Evolutionary conservation across 139 green algal genomes (phyloP), one percentile per base, ranked within the genome.

Genomic region (Eudorina sp.): DNA sequence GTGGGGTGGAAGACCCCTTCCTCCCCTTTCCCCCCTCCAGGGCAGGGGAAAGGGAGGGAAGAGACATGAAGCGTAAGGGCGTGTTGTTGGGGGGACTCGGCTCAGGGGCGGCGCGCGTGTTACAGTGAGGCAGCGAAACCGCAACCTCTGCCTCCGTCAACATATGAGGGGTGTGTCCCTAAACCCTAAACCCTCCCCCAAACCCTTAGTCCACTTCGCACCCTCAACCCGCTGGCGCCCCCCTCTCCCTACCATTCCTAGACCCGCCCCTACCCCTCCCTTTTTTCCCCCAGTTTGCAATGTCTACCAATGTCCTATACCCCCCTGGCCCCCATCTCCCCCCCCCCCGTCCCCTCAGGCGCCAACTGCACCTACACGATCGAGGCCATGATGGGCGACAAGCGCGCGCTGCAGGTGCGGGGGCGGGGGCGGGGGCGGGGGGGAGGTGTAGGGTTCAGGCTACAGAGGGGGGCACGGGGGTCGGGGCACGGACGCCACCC

Each of bases 331-430:
- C n/a, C n/a, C n/a, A n/a, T n/a, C 13, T 27, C 27, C 34, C 34
- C 36, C 19, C 34, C 51, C 40, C 40, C 34, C 68, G 21, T 51
- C 38, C 7, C 69, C 40, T 0, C 90, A 84, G 98, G 98, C 0
- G 98, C 98, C 27, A 94, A 98, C 73, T 75, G 72, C 46, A 99
- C 98, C 1, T 99, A 98, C 92, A 99, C 98, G 13, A 99, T 99
- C 53, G 98, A 99, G 90, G 98, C 96, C 16, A 99, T 99, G 98
- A 99, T 99, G 98, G 95, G 96, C 3, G 98, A 99, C 89, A 89
- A 89, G 23, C 90, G 89, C 27, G 98, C 98, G 25, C 94, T 96
- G 90, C 96, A 98, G 80, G 80, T 86, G 58, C 6, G 55, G 14
- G 60, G 21, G 53, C 0, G 34, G 19, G 70, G 46, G 58, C 5